Percentiles rank a stretch among this genome's conserved stretches.
phyloP scores from a whole-genome alignment of 108 stramenopile species.

The Skeletonema costatum region DNA sequence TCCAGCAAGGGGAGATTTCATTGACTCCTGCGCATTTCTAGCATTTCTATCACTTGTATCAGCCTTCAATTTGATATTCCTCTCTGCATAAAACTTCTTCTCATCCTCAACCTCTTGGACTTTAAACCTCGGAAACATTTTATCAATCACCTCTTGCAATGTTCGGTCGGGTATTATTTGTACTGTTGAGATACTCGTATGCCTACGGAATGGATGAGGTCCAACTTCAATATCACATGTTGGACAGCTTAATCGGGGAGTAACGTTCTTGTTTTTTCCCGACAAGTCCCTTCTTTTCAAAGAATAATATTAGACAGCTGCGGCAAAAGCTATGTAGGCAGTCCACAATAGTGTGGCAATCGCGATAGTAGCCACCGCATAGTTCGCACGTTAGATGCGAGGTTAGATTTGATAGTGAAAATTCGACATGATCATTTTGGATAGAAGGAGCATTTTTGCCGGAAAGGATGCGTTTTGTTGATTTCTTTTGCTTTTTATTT shows the following conservation, averaged over 20 bases:
- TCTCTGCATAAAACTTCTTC: conserved; percentile 41
- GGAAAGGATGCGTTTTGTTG: background rate
- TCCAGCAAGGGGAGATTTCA: too few relatives aligned
- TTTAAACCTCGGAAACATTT: conserved; percentile 50
- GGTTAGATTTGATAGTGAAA: conserved; percentile 41
- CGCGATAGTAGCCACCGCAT: conserved; percentile 66
- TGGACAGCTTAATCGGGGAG: background rate
- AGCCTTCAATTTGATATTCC: conserved; percentile 49
- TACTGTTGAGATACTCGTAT: conserved; percentile 1
- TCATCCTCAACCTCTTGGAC: conserved; percentile 49
- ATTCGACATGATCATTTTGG: conserved; percentile 19
- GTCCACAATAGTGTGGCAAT: conserved; percentile 67
- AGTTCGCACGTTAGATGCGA: conserved; percentile 57
- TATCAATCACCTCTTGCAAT: conserved; percentile 60
- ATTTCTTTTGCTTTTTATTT: background rate
- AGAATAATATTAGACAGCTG: conserved; percentile 52
- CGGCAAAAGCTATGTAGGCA: conserved; percentile 80
- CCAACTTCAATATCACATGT: conserved; percentile 20
- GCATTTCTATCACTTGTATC: conserved; percentile 30
- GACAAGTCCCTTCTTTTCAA: conserved; percentile 4
- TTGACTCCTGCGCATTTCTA: too few relatives aligned
- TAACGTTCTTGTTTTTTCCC: background rate
- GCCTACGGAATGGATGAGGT: conserved; percentile 44
- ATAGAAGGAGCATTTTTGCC: background rate
- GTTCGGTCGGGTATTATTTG: conserved; percentile 55